These are phyloP conservation scores for Fusarium agapanthi DNA, from an alignment of 2,329 filamentous ascomycete species.

Conservation along the genomic window DNA sequence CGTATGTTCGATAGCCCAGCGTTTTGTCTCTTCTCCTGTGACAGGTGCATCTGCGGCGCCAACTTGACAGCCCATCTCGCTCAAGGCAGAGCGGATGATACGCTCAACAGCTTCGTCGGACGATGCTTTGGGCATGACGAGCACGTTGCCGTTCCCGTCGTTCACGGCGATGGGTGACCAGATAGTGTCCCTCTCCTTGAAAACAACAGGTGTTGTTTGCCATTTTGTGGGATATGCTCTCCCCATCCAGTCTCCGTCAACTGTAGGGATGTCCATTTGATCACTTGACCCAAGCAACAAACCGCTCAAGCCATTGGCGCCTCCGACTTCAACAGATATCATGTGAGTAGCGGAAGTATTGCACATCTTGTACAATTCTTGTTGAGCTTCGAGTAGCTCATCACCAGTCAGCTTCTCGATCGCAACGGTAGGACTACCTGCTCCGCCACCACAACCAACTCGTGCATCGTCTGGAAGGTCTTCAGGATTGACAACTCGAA, in stretches of 20 bases:
- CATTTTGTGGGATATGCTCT: slow-evolving; percentile 63
- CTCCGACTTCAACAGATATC: slow-evolving; percentile 73
- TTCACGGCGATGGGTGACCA: slow-evolving; percentile 58
- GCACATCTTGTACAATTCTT: slow-evolving; percentile 62
- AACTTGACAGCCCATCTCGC: slow-evolving; percentile 63
- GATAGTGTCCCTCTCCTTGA: slow-evolving; percentile 57
- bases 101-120: slow-evolving; percentile 59
- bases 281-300: slow-evolving; percentile 64
- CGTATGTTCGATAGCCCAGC: slow-evolving; percentile 62
- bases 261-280: slow-evolving; percentile 60
- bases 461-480: slow-evolving; percentile 60
- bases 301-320: slow-evolving; percentile 68
- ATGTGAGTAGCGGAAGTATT: slow-evolving; percentile 61
- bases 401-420: slow-evolving; percentile 68
- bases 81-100: slow-evolving; percentile 60
- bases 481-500: slow-evolving; percentile 60
- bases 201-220: slow-evolving; percentile 64
- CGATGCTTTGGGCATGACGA: slow-evolving; percentile 58
- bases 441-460: slow-evolving; percentile 65
- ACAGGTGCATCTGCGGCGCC: slow-evolving; percentile 60
- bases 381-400: slow-evolving; percentile 61
- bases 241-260: slow-evolving; percentile 67
- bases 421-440: slow-evolving; percentile 67
- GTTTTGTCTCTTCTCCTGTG: slow-evolving; percentile 57
- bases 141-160: slow-evolving; percentile 62